phyloP scores from a whole-genome alignment of 2,329 filamentous ascomycete species.

The Monilinia aucupariae region DNA sequence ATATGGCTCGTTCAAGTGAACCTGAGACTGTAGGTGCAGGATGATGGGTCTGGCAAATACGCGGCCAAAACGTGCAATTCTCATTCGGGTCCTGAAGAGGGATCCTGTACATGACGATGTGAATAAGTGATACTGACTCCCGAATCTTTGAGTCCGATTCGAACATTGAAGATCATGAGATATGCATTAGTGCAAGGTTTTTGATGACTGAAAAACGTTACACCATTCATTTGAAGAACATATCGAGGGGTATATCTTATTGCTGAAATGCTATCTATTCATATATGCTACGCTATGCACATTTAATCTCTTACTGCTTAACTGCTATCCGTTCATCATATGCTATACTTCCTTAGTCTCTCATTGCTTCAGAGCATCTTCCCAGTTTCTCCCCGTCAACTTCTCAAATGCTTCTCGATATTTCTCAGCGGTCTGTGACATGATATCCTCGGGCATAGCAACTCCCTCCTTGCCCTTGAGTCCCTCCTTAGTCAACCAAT shows the following conservation, averaged over 20 bases:
- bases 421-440: slow-evolving; percentile 60
- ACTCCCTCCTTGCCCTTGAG: slow-evolving; percentile 72
- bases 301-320: too few relatives aligned
- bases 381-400: slow-evolving; percentile 53
- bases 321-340: too few relatives aligned
- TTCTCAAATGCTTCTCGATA: slow-evolving; percentile 72
- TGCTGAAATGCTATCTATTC: too few relatives aligned
- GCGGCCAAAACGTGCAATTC: neutral
- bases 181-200: neutral
- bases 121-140: neutral
- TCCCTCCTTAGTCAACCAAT: slow-evolving; percentile 71
- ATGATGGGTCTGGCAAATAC: neutral
- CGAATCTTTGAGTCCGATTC: neutral
- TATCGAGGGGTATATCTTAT: neutral
- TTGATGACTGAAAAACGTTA: neutral
- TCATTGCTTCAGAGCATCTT: slow-evolving; percentile 18
- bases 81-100: neutral
- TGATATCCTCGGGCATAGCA: slow-evolving; percentile 64
- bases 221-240: neutral
- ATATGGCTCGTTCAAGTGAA: neutral
- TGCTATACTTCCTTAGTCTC: neutral
- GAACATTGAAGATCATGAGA: neutral
- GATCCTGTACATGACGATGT: neutral
- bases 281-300: too few relatives aligned
- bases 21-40: too few relatives aligned